These are phyloP conservation scores for Cryoendolithus antarcticus DNA, from an alignment of 2,329 filamentous ascomycete genomes.

Conservation along the genomic window DNA sequence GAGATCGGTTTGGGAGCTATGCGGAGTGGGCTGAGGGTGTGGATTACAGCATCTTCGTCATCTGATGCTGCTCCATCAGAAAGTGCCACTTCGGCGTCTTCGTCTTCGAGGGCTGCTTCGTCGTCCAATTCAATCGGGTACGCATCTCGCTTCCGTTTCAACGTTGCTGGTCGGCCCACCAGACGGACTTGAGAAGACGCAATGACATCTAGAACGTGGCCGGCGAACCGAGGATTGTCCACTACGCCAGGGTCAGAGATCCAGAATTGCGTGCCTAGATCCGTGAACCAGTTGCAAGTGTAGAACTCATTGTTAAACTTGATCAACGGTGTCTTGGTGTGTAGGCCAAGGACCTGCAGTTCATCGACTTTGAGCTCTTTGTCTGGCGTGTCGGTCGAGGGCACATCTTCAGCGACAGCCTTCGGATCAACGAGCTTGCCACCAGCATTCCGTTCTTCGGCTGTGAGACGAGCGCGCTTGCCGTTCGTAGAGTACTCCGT, in stretches of 20 bases:
- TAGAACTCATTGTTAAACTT: slow-evolving; percentile 70
- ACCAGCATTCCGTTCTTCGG: not conserved
- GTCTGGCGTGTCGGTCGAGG: not conserved
- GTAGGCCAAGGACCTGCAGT: slow-evolving; percentile 69
- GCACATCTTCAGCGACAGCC: not conserved
- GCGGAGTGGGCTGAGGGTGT: not conserved
- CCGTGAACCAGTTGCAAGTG: slow-evolving; percentile 67
- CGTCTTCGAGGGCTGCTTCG: slow-evolving; percentile 3
- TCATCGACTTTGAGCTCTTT: slow-evolving; percentile 23
- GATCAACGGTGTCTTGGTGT: slow-evolving; percentile 63
- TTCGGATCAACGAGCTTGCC: not conserved
- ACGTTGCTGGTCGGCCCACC: slow-evolving; percentile 48
- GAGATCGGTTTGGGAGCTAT: slow-evolving; percentile 8
- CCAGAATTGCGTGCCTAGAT: slow-evolving; percentile 70
- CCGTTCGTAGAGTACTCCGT: slow-evolving; percentile 4
- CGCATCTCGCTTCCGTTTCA: slow-evolving; percentile 20
- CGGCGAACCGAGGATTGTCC: slow-evolving; percentile 36
- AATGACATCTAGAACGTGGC: slow-evolving; percentile 55
- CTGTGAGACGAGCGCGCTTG: slow-evolving; percentile 1
- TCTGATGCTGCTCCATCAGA: slow-evolving; percentile 2
- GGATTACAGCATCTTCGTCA: not conserved
- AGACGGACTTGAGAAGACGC: slow-evolving; percentile 58
- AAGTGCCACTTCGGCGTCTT: not conserved
- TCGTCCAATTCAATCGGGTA: slow-evolving; percentile 3
- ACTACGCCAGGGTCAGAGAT: slow-evolving; percentile 28